Evolutionary conservation across 345 rosid genomes (phyloP).

Genomic region (Citrus hindsii): DNA sequence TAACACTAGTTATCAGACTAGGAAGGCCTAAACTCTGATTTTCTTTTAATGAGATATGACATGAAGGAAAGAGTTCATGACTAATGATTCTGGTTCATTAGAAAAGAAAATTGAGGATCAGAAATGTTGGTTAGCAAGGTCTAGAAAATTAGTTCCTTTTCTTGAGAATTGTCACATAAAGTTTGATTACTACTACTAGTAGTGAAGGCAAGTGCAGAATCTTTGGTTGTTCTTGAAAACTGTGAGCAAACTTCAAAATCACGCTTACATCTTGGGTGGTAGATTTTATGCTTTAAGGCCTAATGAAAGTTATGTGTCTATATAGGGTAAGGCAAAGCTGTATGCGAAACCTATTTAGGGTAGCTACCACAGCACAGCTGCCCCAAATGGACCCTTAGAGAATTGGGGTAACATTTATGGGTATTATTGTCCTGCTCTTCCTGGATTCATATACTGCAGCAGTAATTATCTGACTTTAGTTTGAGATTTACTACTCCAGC

Average conservation of each 20-base stretch:
- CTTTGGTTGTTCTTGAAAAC: background rate
- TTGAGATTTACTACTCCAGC: background rate
- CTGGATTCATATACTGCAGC: background rate
- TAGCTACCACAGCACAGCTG: no score
- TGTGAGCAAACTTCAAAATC: background rate
- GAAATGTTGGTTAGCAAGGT: background rate
- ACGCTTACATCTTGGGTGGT: background rate
- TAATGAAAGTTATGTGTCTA: background rate
- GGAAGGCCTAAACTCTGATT: background rate
- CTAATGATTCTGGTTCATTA: background rate
- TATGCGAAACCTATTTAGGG: background rate
- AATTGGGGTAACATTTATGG: background rate
- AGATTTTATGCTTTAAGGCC: background rate
- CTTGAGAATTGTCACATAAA: background rate
- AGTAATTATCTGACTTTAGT: background rate
- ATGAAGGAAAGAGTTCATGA: background rate
- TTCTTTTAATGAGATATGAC: background rate
- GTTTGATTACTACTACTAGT: background rate
- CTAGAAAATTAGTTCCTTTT: background rate
- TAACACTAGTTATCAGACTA: background rate
- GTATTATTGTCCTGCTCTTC: background rate
- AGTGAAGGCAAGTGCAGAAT: background rate
- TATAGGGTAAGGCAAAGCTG: background rate
- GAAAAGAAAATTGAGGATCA: background rate
- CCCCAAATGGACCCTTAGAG: background rate